These are phyloP conservation scores for Cutaneotrichosporon dermatis DNA, from an alignment of 1,284 basidiomycete genomes.

Conservation along the genomic window DNA sequence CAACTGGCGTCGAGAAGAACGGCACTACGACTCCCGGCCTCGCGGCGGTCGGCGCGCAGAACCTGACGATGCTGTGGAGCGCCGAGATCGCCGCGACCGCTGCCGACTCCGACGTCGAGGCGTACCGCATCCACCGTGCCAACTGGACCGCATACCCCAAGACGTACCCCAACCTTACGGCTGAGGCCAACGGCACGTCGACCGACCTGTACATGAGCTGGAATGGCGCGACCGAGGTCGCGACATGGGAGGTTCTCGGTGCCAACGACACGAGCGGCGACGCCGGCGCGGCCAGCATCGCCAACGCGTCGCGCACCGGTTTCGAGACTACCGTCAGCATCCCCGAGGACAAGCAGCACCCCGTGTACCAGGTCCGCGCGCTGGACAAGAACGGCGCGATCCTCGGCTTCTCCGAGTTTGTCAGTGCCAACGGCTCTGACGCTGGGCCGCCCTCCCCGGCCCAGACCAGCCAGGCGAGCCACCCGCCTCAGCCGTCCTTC, in stretches of 20 bases:
- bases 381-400: neutral
- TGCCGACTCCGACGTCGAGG: constrained; percentile 22
- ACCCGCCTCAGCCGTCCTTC: too few species aligned
- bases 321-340: constrained; percentile 26
- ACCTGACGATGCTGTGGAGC: constrained; percentile 29
- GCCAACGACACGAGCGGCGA: constrained; percentile 7
- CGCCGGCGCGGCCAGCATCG: neutral
- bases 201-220: constrained; percentile 24
- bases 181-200: neutral
- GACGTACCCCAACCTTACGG: constrained; percentile 21
- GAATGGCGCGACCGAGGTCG: constrained; percentile 41
- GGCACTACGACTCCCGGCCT: neutral
- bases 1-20: neutral
- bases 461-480: too few species aligned
- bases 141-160: constrained; percentile 31
- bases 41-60: neutral
- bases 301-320: constrained; percentile 18
- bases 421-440: neutral
- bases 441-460: too few species aligned
- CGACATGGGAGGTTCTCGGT: constrained; percentile 21
- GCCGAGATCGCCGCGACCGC: constrained; percentile 26
- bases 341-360: neutral
- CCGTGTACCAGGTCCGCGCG: neutral
- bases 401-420: constrained; percentile 1
- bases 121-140: constrained; percentile 27